phyloP scores from a whole-genome alignment of 352 stramenopile genomes.

The Phytophthora sp. region DNA sequence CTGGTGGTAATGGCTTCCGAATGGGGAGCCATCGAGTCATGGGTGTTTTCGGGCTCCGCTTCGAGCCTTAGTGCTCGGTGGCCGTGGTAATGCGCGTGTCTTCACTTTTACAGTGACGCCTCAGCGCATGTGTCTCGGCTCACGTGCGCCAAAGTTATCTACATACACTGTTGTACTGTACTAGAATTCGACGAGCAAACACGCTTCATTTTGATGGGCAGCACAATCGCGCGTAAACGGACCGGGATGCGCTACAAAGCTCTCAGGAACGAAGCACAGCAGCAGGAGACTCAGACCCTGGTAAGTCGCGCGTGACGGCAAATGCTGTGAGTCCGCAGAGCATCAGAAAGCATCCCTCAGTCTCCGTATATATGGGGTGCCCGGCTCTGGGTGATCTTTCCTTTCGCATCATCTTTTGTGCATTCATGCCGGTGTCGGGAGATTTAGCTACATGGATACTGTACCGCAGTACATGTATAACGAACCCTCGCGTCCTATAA shows the following conservation, averaged over 20 bases:
- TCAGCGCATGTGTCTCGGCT: too few species aligned
- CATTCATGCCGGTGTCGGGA: conserved; percentile 20
- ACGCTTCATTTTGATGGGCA: too few species aligned
- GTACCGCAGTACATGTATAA: too few species aligned
- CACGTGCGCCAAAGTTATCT: too few species aligned
- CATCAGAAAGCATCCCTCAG: conserved; percentile 4
- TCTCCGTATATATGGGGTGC: conserved; percentile 21
- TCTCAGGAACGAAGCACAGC: not conserved
- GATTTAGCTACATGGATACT: too few species aligned
- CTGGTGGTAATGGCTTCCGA: not conserved
- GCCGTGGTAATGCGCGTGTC: too few species aligned
- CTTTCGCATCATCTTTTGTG: conserved; percentile 25
- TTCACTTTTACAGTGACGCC: too few species aligned
- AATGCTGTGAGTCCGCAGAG: conserved; percentile 20
- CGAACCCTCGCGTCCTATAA: too few species aligned
- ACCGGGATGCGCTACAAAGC: conserved; percentile 6
- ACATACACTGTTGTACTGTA: too few species aligned
- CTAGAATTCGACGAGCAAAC: too few species aligned
- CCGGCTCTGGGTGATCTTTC: conserved; percentile 21
- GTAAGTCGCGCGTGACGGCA: not conserved
- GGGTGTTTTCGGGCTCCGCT: not conserved
- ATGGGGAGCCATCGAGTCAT: conserved; percentile 1
- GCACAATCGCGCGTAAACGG: too few species aligned
- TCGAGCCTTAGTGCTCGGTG: not conserved
- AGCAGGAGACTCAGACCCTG: too few species aligned